phyloP scores from a whole-genome alignment of 768 basidiomycete genomes.

The Macrocybe gigantea region DNA sequence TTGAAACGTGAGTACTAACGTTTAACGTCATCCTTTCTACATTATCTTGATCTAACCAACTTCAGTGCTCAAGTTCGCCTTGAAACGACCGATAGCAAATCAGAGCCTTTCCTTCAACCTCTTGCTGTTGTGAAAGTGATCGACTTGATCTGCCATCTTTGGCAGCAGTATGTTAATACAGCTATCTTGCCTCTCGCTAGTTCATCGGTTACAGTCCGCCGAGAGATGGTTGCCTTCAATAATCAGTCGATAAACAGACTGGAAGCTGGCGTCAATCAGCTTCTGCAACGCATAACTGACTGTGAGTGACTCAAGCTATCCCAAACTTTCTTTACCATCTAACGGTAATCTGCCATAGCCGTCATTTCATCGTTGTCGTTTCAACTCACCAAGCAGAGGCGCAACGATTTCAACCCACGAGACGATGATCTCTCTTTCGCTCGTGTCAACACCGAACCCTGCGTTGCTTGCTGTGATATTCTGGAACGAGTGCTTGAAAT shows the following conservation, averaged over 20 bases:
- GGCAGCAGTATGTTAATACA: conserved; percentile 94
- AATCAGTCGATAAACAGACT: conserved; percentile 81
- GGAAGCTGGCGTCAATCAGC: conserved; percentile 74
- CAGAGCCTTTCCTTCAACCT: conserved; percentile 73
- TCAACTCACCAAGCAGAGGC: conserved; percentile 89
- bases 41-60: conserved; percentile 6
- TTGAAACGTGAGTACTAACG: conserved; percentile 73
- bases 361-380: conserved; percentile 69
- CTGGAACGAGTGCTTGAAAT: conserved; percentile 78
- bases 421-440: conserved; percentile 96
- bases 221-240: conserved; percentile 92
- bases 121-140: conserved; percentile 61
- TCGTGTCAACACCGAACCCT: conserved; percentile 92
- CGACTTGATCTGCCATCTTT: conserved; percentile 90
- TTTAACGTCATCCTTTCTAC: not conserved
- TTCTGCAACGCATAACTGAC: conserved; percentile 80
- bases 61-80: conserved; percentile 64
- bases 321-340: not conserved
- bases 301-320: conserved; percentile 37
- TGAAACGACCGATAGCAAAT: conserved; percentile 67
- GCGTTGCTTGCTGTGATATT: conserved; percentile 76
- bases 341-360: conserved; percentile 30
- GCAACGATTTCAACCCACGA: conserved; percentile 92
- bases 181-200: conserved; percentile 85
- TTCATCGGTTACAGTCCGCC: conserved; percentile 77